Percentiles rank a stretch among this genome's conserved stretches.
These are phyloP conservation scores for Pseudocercospora fuligena DNA, from an alignment of 2,329 filamentous ascomycete species.

Conservation along the genomic window DNA sequence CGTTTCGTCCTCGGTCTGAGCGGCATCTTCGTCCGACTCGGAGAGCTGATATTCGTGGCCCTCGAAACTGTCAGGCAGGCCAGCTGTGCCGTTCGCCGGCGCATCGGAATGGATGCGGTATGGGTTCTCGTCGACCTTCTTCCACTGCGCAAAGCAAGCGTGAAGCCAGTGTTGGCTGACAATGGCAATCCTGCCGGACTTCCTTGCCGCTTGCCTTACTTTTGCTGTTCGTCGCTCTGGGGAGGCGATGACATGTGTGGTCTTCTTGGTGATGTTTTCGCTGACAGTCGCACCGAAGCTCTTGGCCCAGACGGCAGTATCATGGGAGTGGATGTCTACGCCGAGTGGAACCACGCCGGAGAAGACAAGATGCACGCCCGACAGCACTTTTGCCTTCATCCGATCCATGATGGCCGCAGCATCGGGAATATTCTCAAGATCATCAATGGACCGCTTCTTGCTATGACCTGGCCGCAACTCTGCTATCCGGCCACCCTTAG, in stretches of 20 bases:
- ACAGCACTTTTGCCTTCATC: conserved; percentile 78
- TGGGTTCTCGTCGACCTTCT: conserved; percentile 74
- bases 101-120: conserved; percentile 80
- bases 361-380: conserved; percentile 78
- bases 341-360: conserved; percentile 88
- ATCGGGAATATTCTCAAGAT: conserved; percentile 73
- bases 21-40: conserved; percentile 51
- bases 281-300: conserved; percentile 79
- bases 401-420: conserved; percentile 81
- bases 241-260: conserved; percentile 75
- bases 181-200: conserved; percentile 77
- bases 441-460: conserved; percentile 54
- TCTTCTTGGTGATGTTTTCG: conserved; percentile 58
- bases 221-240: conserved; percentile 81
- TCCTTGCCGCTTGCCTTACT: conserved; percentile 81
- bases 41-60: conserved; percentile 46
- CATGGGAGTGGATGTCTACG: conserved; percentile 71
- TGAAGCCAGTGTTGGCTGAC: conserved; percentile 90
- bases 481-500: conserved; percentile 53
- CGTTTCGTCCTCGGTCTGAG: conserved; percentile 43
- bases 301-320: conserved; percentile 84
- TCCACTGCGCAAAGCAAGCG: conserved; percentile 84
- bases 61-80: conserved; percentile 39
- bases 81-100: conserved; percentile 55
- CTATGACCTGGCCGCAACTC: conserved; percentile 57